These are phyloP conservation scores for Lodderomyces theae DNA, from an alignment of 1,139 yeast species.

Conservation along the genomic window DNA sequence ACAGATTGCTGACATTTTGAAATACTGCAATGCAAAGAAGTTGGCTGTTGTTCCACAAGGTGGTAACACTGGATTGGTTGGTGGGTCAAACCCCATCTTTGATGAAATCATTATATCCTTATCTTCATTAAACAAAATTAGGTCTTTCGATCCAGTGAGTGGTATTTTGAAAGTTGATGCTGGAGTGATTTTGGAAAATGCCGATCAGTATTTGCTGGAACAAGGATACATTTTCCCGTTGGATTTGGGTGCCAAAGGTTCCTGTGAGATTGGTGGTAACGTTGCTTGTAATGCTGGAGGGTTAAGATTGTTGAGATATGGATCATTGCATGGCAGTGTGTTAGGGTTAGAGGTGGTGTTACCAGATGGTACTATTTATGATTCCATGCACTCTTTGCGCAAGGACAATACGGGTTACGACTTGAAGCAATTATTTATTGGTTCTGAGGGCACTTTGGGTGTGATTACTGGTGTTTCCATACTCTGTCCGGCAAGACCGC, in stretches of 20 bases:
- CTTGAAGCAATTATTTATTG: slow-evolving; percentile 86
- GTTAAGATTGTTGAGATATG: slow-evolving; percentile 79
- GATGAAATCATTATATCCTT: slow-evolving; percentile 83
- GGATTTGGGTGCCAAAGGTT: slow-evolving; percentile 95
- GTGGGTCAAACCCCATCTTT: slow-evolving; percentile 90
- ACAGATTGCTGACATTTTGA: slow-evolving; percentile 73
- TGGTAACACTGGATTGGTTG: slow-evolving; percentile 95
- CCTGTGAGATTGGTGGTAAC: slow-evolving; percentile 94
- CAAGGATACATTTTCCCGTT: slow-evolving; percentile 88
- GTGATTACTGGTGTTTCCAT: slow-evolving; percentile 87
- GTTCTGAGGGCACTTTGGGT: slow-evolving; percentile 91
- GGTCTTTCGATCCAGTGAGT: slow-evolving; percentile 76
- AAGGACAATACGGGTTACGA: slow-evolving; percentile 96
- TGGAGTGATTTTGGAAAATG: slow-evolving; percentile 83
- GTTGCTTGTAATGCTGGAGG: slow-evolving; percentile 99
- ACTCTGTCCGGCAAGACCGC: slow-evolving; percentile 89
- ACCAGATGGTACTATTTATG: slow-evolving; percentile 81
- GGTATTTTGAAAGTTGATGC: slow-evolving; percentile 90
- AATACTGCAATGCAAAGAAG: slow-evolving; percentile 74
- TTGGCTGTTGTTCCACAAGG: slow-evolving; percentile 96
- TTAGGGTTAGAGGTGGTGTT: slow-evolving; percentile 89
- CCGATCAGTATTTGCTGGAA: slow-evolving; percentile 77
- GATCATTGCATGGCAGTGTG: slow-evolving; percentile 89
- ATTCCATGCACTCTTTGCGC: slow-evolving; percentile 78
- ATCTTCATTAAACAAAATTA: slow-evolving; percentile 68